Evolutionary conservation across 2,329 filamentous ascomycete genomes (phyloP).

Genomic region (Coleophoma cylindrospora): DNA sequence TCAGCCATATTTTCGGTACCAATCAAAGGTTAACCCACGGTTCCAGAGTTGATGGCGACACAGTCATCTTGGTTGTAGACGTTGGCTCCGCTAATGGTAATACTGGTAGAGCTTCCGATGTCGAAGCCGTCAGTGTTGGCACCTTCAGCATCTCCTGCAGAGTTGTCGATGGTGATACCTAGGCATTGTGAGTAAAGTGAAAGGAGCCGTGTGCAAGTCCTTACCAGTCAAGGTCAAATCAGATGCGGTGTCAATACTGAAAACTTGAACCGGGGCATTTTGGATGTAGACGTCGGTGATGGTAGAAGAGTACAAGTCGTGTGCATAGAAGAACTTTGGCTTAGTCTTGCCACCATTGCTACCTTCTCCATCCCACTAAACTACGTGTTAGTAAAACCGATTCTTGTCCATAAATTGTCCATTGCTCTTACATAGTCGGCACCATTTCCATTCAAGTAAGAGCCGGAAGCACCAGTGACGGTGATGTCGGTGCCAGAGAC

Average conservation of each 20-base stretch:
- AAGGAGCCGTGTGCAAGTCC: no score
- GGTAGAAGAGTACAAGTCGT: constrained; percentile 42
- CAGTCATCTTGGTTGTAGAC: constrained; percentile 56
- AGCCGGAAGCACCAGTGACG: constrained; percentile 45
- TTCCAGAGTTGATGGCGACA: constrained; percentile 50
- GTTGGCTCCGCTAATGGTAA: constrained; percentile 42
- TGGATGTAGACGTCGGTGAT: constrained; percentile 43
- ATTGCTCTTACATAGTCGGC: constrained; percentile 9
- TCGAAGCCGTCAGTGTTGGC: constrained; percentile 52
- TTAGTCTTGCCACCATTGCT: constrained; percentile 52
- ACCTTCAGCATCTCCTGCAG: constrained; percentile 39
- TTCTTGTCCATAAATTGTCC: no score
- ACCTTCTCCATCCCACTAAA: constrained; percentile 58
- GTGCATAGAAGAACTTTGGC: constrained; percentile 56
- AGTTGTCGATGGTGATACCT: constrained; percentile 48
- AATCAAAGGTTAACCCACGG: constrained; percentile 7
- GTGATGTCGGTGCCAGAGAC: constrained; percentile 52
- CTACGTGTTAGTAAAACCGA: no score
- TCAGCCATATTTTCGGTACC: constrained; percentile 34
- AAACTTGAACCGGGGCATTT: constrained; percentile 45
- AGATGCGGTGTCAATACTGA: constrained; percentile 31
- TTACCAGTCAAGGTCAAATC: constrained; percentile 36
- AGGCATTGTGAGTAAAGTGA: no score
- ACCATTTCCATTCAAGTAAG: constrained; percentile 50
- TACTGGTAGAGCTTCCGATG: constrained; percentile 34